Conservation (phyloP, 305 asterid genomes). For the Fraxinus velutina region DNA sequence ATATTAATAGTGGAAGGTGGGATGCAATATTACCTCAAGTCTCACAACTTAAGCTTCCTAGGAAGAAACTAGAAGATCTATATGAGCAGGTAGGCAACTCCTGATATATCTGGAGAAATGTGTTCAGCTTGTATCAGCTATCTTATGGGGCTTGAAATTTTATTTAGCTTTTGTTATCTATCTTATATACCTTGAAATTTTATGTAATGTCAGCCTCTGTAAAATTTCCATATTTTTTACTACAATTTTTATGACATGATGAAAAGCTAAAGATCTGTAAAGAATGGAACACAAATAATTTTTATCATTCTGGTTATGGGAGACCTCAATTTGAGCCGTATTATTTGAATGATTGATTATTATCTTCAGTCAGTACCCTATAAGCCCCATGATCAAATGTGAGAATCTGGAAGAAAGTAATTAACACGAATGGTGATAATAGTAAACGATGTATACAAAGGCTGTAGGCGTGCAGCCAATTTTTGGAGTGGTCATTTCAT, state of each 20-base stretch:
- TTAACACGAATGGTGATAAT: conserved; percentile 1
- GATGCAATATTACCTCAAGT: conserved; percentile 97
- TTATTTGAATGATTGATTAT: background rate
- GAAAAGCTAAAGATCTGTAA: background rate
- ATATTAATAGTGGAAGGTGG: conserved; percentile 96
- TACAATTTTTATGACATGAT: background rate
- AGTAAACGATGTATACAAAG: background rate
- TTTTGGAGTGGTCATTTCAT: background rate
- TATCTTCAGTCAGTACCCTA: background rate
- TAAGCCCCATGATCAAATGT: background rate
- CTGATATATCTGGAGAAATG: background rate
- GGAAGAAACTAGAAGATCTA: conserved; percentile 86
- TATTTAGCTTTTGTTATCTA: background rate
- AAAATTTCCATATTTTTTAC: background rate
- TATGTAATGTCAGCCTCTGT: background rate
- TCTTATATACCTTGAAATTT: conserved; percentile 1
- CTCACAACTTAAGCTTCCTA: conserved; percentile 88
- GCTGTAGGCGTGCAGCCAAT: background rate
- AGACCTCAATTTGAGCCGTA: background rate
- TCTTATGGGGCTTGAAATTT: background rate
- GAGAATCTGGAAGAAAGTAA: background rate
- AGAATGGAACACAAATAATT: conserved; percentile 3
- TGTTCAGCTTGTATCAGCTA: background rate
- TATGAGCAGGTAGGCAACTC: conserved; percentile 74
- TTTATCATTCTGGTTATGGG: conserved; percentile 2